Conservation (phyloP, 2,329 filamentous ascomycete genomes). For the Calonectria pseudoturangicola region DNA sequence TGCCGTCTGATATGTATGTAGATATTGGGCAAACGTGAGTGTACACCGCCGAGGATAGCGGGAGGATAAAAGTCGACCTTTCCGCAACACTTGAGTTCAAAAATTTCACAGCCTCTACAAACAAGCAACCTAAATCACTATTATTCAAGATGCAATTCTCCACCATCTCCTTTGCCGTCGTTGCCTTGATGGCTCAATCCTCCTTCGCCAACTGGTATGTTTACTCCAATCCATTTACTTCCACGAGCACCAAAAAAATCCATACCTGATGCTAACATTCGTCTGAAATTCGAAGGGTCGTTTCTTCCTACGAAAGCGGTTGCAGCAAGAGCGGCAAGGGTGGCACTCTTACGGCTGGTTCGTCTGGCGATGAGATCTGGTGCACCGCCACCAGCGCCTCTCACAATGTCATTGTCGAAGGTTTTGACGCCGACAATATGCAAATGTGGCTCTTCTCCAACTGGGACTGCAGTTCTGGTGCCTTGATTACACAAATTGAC, state of each 20-base stretch:
- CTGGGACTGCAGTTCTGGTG: constrained; percentile 11
- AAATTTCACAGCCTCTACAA: background rate
- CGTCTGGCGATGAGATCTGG: background rate
- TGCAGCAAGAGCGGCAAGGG: constrained; percentile 1
- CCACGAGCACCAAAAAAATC: no score
- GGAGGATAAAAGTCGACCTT: background rate
- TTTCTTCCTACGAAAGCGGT: constrained; percentile 11
- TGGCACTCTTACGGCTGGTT: constrained; percentile 4
- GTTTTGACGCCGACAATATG: constrained; percentile 14
- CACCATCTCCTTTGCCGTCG: background rate
- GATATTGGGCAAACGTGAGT: background rate
- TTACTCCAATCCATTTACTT: background rate
- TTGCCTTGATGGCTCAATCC: constrained; percentile 5
- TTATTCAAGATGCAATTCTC: constrained; percentile 6
- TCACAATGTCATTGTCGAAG: background rate
- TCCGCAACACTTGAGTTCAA: background rate
- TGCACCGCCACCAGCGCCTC: constrained; percentile 13
- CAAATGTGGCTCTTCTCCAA: constrained; percentile 17
- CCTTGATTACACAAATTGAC: constrained; percentile 2
- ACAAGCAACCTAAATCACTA: background rate
- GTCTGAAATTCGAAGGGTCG: background rate
- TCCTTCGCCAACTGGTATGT: constrained; percentile 6
- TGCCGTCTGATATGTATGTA: no score
- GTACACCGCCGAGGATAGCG: background rate
- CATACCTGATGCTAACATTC: background rate